Percentiles rank a stretch among this genome's conserved stretches.
Conservation (phyloP, 805 yeast species). For the Kuraishia borneana region DNA sequence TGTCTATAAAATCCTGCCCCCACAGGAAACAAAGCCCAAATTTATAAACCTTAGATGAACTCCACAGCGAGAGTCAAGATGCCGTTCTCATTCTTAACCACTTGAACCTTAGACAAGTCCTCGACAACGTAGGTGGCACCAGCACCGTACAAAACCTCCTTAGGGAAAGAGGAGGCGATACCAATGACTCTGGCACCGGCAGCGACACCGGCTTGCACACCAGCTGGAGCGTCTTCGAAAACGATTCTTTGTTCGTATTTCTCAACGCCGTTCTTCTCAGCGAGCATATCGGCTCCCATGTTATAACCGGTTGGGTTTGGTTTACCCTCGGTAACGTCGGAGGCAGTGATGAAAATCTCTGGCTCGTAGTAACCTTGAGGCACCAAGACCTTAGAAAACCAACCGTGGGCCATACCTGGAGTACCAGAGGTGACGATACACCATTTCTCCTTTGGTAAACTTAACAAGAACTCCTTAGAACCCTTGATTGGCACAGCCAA, state of each 20-base stretch:
- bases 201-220: slow-evolving; percentile 71
- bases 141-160: slow-evolving; percentile 54
- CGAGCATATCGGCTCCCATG: slow-evolving; percentile 38
- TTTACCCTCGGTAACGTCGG: slow-evolving; percentile 68
- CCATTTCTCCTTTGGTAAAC: slow-evolving; percentile 56
- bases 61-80: slow-evolving; percentile 1
- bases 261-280: slow-evolving; percentile 19
- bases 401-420: slow-evolving; percentile 61
- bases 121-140: slow-evolving; percentile 80
- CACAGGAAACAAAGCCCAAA: not conserved
- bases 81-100: slow-evolving; percentile 12
- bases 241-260: slow-evolving; percentile 36
- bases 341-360: slow-evolving; percentile 72
- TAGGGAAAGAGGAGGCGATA: slow-evolving; percentile 68
- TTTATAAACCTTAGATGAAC: slow-evolving; percentile 1
- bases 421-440: slow-evolving; percentile 86
- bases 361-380: slow-evolving; percentile 38
- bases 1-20: not conserved
- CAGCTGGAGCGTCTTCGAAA: slow-evolving; percentile 87
- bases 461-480: slow-evolving; percentile 49
- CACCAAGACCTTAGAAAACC: slow-evolving; percentile 59
- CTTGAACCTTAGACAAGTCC: slow-evolving; percentile 53
- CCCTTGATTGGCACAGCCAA: slow-evolving; percentile 71
- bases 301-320: slow-evolving; percentile 82
- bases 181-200: slow-evolving; percentile 81